Base-by-base conservation (phyloP, 2,329 filamentous ascomycete species). In the Tothia fuscella region DNA sequence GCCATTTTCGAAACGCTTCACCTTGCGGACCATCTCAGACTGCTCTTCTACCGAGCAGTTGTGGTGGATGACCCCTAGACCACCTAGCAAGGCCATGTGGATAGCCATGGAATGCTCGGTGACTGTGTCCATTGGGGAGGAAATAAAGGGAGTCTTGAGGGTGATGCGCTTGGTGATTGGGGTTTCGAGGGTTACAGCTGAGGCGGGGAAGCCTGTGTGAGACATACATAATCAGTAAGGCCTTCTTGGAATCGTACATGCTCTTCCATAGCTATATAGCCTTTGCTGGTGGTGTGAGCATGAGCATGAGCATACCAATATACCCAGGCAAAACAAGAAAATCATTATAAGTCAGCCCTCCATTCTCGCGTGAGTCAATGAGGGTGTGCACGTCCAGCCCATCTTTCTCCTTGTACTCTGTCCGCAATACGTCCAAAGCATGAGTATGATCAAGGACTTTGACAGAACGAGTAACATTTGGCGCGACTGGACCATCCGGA, bases 41-140 rank as follows among this genome's bases (percentile, higher is more conserved):
- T 98, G 91, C 43, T 85, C 84, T 21, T 96, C 86, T 22, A 88
- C 76, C n/a, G 88, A 91, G 75, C 91, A 98, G 72, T 98, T 98
- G 76, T 98, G 91, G 72, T 98, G 91, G 53, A 98, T 93, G 53
- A 98, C 87, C 67, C 91, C 85, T 14, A 93, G 71, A 56, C 85
- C 85, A 54, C 85, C 85, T 58, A 91, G 81, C 24, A 91, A 74
- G 40, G 85, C 85, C 74, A 93, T 94, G 68, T 95, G 85, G 55
- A 98, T 96, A 50, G 91, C 93, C 93, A 98, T 98, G 63, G 93
- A 89, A 68, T 94, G 84, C 71, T 98, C 91, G 32, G 93, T 98
- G 61, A 98, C 91, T 7, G 91, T 98, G 70, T 98, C 91, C 91
- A 98, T 98, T 56, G 93, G 91, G 29, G 91, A 96, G 35, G 91